Base-by-base conservation (phyloP, 2,329 filamentous ascomycete species). In the Clarireedia hainanense region DNA sequence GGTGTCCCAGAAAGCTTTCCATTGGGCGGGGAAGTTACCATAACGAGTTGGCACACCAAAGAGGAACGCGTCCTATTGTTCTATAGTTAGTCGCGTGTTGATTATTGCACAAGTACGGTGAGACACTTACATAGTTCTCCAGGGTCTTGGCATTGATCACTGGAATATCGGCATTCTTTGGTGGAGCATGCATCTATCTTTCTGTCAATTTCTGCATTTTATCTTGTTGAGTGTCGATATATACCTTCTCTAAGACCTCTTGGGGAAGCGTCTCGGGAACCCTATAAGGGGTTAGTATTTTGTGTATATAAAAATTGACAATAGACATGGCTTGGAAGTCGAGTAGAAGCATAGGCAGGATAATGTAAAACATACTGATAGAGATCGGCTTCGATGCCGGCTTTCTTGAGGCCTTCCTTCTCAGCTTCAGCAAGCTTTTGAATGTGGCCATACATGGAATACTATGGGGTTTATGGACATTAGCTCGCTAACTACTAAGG, bases 11-110 rank as follows among this genome's bases (percentile, higher is more conserved):
- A 92, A 69, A 2, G 67, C 74, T 80, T 94, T 96, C 88, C 88
- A 96, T 76, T 99, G 94, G 17, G 86, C 89, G 49, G 92, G 91
- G 80, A 96, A 96, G 83, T 95, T 97, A 67, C 94, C 94, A 76
- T 89, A 99, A 64, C 94, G 84, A 51, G 94, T 99, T 58, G 94
- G 94, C 72, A 97, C 94, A 64, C 94, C 94, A 67, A 97, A 81
- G 62, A 99, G 85, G 77, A 96, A 85, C 64, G 78, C 94, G 69
- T 97, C 91, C 76, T 55, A 46, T 23, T 42, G 5, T 23, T 9
- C 2, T 1, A 7, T n/a, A 12, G 34, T 37, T 26, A 40, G 30
- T 40, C 20, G 12, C 1, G 17, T 27, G 45, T 34, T 12, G 17
- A 12, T 10, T 3, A 20, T 20, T 42, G 6, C 39, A 17, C 7